phyloP scores from a whole-genome alignment of 345 rosid genomes.

The Camelina neglecta region DNA sequence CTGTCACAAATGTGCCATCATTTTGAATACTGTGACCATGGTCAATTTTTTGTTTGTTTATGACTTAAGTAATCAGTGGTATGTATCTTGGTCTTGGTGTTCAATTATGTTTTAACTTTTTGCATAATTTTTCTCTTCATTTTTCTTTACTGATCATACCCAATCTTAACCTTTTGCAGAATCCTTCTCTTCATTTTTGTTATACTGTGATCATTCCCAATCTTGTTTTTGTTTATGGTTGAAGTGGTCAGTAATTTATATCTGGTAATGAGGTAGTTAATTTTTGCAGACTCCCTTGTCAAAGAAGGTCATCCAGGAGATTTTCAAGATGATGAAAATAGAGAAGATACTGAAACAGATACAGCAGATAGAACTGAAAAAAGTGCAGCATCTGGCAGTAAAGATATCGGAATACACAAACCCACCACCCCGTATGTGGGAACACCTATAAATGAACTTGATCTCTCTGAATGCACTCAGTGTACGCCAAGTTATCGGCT shows the following conservation, averaged over 20 bases:
- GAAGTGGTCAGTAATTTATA: slow-evolving; percentile 18
- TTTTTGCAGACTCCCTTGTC: slow-evolving; percentile 57
- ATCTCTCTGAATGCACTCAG: slow-evolving; percentile 85
- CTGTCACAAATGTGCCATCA: slow-evolving; percentile 3
- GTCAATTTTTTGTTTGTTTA: slow-evolving; percentile 3
- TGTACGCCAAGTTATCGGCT: slow-evolving; percentile 98
- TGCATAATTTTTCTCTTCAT: slow-evolving; percentile 14
- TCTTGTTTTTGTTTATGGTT: slow-evolving; percentile 2
- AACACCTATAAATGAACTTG: slow-evolving; percentile 94
- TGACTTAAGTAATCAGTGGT: slow-evolving; percentile 13
- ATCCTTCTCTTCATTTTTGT: not conserved
- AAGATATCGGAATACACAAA: slow-evolving; percentile 62
- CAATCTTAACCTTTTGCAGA: slow-evolving; percentile 15
- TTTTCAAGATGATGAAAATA: slow-evolving; percentile 61
- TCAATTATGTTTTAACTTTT: not conserved
- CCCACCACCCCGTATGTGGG: slow-evolving; percentile 69
- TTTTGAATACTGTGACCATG: slow-evolving; percentile 14
- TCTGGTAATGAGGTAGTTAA: slow-evolving; percentile 35
- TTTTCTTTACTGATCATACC: not conserved
- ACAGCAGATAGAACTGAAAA: slow-evolving; percentile 76
- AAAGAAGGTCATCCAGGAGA: slow-evolving; percentile 67
- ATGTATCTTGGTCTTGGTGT: slow-evolving; percentile 8
- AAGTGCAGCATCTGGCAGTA: slow-evolving; percentile 53
- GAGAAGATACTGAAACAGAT: slow-evolving; percentile 65
- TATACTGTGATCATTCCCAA: slow-evolving; percentile 18